Evolutionary conservation across 495 filamentous ascomycete genomes (phyloP), one percentile per base, ranked within the genome.

Genomic region (Stereocaulon alpinum): DNA sequence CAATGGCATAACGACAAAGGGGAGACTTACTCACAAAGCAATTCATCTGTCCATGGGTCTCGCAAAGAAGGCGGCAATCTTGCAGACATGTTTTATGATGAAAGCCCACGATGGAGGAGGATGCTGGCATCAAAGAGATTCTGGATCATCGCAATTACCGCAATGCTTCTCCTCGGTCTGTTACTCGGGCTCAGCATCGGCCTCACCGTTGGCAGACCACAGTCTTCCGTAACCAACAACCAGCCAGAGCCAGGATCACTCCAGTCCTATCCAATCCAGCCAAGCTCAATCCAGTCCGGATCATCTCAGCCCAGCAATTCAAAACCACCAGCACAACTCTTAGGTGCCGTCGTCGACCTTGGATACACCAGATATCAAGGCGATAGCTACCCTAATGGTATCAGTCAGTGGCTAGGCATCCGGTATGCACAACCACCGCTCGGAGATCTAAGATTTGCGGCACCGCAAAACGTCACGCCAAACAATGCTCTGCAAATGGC

Each of bases 321-420:
- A 11, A 10, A 29, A 32, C 15, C 30, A 22, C 52, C 52, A 29
- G 52, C 30, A 5, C 52, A 55, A 30, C 34, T n/a, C 40, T 20
- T 27, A 37, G 44, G 37, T 32, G 17, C 68, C 7, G 64, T 75
- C 9, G 70, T 77, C 7, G 62, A 79, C 42, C 66, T 78, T 40
- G 74, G 72, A 2, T 78, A 78, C 61, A 60, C 71, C 12, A 70
- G 57, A n/a, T 77, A 77, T 60, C 64, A 67, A 47, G 76, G 77
- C 15, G 41, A 66, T 0, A 57, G 64, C 2, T 61, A 71, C 14
- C 27, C 60, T 14, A 74, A 73, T 61, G 82, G 81, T 20, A 67
- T 86, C 47, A 75, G 74, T 0, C 76, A 84, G 67, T 87, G 83
- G 82, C 72, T 85, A 10, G 84, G 84, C 4, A 79, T 87, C 45